A percentile compares a stretch with the other conserved stretches of the same genome.
phyloP scores from a whole-genome alignment of 2,329 filamentous ascomycete species.

The Thielaviopsis populi region DNA sequence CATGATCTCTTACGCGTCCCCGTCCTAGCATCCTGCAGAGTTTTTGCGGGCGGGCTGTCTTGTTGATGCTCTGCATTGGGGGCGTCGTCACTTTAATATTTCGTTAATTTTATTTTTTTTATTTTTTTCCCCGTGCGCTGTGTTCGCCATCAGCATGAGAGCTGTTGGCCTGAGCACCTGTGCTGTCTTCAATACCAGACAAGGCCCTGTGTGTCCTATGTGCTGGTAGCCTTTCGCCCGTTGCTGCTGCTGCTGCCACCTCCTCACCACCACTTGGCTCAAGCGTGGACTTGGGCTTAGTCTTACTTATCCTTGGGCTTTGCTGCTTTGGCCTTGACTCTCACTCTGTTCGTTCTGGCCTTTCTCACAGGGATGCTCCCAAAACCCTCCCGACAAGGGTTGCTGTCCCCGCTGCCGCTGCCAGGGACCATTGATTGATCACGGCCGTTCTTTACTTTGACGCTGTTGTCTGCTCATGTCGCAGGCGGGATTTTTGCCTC shows the following conservation, averaged over 20 bases:
- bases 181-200: not conserved
- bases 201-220: too few species aligned
- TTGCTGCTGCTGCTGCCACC: too few species aligned
- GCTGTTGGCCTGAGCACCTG: not conserved
- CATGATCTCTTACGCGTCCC: conserved; percentile 1
- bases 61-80: not conserved
- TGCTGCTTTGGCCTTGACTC: not conserved
- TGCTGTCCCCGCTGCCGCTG: conserved; percentile 12
- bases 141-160: not conserved
- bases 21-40: not conserved
- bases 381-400: conserved; percentile 11
- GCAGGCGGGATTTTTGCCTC: not conserved
- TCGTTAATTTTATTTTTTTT: too few species aligned
- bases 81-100: too few species aligned
- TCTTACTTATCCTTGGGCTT: too few species aligned
- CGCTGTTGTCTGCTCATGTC: not conserved
- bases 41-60: not conserved
- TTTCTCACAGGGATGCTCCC: conserved; percentile 1
- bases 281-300: too few species aligned
- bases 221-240: too few species aligned
- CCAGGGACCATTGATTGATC: conserved; percentile 12
- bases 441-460: conserved; percentile 4
- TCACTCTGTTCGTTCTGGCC: not conserved
- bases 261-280: not conserved
- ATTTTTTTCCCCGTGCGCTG: too few species aligned